Evolutionary conservation across 495 filamentous ascomycete species (phyloP), one percentile per base, ranked within the genome.

Genomic region (Neurospora intermedia): DNA sequence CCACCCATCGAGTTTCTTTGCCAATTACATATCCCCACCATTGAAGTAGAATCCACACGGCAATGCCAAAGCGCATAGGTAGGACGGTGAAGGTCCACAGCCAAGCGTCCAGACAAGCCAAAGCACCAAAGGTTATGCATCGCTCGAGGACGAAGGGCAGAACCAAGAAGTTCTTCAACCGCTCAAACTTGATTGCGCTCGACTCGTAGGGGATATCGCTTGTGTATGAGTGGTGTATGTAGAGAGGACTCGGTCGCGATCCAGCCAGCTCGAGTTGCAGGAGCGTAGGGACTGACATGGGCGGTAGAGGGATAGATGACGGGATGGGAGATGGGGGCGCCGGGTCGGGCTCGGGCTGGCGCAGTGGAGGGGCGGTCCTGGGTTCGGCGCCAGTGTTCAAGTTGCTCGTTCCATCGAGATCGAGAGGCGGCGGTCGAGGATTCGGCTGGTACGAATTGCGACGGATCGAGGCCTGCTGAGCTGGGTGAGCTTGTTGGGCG

Each of bases 41-140:
- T 71, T 86, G 87, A 3, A 89, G 80, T 40, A 98, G 82, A 3
- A 98, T 89, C 2, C 89, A 88, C 0, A 94, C 74, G 11, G 96
- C 94, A 74, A 94, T 93, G 70, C 94, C 79, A 79, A 99, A 98
- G 0, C 96, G 89, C 71, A 99, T 86, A 13, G 96, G 96, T 8
- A 98, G 83, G 41, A 99, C 94, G 0, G 96, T 99, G 74, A 98
- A 97, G 0, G 94, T 94, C 81, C 96, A 94, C 6, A 98, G 86
- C 96, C 95, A 99, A n/a, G 94, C 91, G 83, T 99, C 96, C 41
- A 98, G 84, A 80, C 96, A 98, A 40, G 95, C 93, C 31, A 98
- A 78, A 11, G 91, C 88, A 8, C 96, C 96, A 83, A 99, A 98
- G 76, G 88, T 89, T 23, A 99, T 85, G 1, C 93, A 88, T 71